Conservation (phyloP, 2,329 filamentous ascomycete species). For the Pestalotiopsis sp. region DNA sequence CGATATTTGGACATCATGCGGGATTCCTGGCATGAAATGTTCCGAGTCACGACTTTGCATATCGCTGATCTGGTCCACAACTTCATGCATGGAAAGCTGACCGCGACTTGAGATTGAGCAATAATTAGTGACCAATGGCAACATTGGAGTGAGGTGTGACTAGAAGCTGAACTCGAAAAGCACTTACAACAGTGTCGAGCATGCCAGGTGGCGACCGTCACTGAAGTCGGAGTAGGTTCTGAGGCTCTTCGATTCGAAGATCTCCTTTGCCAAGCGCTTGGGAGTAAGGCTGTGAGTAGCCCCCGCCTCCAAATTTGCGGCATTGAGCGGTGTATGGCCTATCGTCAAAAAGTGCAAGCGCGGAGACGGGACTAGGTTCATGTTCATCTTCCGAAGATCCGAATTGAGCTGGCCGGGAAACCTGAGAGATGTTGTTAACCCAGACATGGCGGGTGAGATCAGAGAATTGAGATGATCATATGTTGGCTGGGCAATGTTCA, state of each 20-base stretch:
- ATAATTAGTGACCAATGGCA: not conserved
- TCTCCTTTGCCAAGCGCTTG: constrained; percentile 98
- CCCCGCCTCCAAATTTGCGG: constrained; percentile 71
- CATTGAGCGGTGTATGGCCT: constrained; percentile 97
- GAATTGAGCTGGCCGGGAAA: constrained; percentile 99
- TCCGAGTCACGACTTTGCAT: constrained; percentile 99
- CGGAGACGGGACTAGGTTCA: constrained; percentile 99
- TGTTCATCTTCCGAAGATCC: constrained; percentile 97
- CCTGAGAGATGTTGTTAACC: constrained; percentile 96
- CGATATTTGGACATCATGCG: constrained; percentile 99
- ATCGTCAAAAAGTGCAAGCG: constrained; percentile 99
- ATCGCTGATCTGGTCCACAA: constrained; percentile 99
- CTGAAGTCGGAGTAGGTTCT: constrained; percentile 99
- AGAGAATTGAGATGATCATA: constrained; percentile 99
- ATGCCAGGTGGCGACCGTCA: constrained; percentile 98
- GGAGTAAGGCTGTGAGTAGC: constrained; percentile 97
- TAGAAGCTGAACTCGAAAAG: not conserved
- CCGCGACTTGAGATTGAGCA: constrained; percentile 67
- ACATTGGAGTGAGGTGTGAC: not conserved
- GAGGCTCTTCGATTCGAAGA: constrained; percentile 99
- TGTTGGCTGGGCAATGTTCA: constrained; percentile 97
- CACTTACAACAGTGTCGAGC: constrained; percentile 93
- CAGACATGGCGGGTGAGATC: constrained; percentile 99
- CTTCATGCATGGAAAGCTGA: constrained; percentile 99
- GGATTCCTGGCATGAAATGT: constrained; percentile 99